These are phyloP conservation scores for Saccharomycopsis schoenii DNA, from an alignment of 805 yeast genomes.

Conservation along the genomic window DNA sequence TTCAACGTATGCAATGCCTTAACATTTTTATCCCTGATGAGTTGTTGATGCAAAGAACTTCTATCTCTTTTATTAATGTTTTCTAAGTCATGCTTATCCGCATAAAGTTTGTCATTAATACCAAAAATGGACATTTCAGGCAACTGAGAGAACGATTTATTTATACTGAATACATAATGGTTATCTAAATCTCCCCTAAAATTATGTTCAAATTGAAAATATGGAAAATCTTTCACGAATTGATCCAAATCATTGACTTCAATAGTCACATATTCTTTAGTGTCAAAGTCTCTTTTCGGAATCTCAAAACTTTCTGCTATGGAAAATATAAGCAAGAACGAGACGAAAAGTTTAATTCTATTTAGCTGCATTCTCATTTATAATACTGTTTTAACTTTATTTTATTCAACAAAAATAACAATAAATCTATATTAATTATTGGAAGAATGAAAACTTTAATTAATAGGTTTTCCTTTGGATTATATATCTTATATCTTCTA, in stretches of 20 bases:
- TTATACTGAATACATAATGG: conserved; percentile 57
- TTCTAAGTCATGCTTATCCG: conserved; percentile 5
- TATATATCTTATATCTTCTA: too few species aligned
- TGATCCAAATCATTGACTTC: conserved; percentile 34
- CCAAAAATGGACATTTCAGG: conserved; percentile 15
- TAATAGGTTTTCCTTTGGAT: too few species aligned
- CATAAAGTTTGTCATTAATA: conserved; percentile 15
- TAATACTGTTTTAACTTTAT: too few species aligned
- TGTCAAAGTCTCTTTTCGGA: conserved; percentile 40
- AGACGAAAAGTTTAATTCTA: neutral
- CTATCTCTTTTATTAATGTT: conserved; percentile 7
- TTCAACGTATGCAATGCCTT: conserved; percentile 45
- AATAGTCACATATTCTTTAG: conserved; percentile 51
- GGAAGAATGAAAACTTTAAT: too few species aligned
- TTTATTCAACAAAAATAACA: too few species aligned
- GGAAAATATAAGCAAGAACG: neutral
- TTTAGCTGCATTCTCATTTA: neutral
- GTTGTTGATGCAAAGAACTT: conserved; percentile 17
- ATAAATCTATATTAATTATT: too few species aligned
- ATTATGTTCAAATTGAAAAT: conserved; percentile 53
- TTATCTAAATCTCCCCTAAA: conserved; percentile 47
- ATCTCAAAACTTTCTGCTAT: conserved; percentile 16
- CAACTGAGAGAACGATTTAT: conserved; percentile 23
- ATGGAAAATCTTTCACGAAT: conserved; percentile 32
- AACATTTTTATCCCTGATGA: conserved; percentile 24